A percentile compares a stretch with the other conserved stretches of the same genome.
Conservation (phyloP, 2,329 filamentous ascomycete genomes). For the Talaromyces sp. region DNA sequence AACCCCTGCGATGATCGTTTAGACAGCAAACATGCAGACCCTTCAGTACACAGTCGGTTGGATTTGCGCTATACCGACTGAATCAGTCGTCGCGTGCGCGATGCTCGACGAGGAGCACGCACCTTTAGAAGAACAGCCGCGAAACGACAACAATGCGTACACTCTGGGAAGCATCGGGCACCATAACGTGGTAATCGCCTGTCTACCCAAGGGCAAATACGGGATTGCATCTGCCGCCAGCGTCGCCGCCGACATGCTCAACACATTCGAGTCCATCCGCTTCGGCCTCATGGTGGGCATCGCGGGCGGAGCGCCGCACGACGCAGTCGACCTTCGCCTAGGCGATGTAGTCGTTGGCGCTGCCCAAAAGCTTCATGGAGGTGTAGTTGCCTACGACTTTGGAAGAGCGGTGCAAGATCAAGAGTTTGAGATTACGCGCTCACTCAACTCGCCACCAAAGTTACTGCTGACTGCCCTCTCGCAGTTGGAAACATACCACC, state of each 20-base stretch:
- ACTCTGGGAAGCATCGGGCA: constrained; percentile 16
- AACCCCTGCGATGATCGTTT: neutral
- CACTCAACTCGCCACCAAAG: neutral
- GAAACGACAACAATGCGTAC: constrained; percentile 20
- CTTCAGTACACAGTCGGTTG: constrained; percentile 35
- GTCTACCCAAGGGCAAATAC: constrained; percentile 15
- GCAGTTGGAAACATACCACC: neutral
- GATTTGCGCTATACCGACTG: constrained; percentile 34
- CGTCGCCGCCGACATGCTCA: neutral
- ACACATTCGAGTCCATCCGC: neutral
- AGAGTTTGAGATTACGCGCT: neutral
- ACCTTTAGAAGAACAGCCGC: constrained; percentile 7
- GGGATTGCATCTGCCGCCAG: neutral
- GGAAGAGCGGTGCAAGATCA: neutral
- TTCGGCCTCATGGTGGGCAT: constrained; percentile 1
- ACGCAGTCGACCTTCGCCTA: neutral
- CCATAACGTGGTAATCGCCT: constrained; percentile 22
- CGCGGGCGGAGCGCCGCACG: neutral
- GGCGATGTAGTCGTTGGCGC: neutral
- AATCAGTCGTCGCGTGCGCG: constrained; percentile 28
- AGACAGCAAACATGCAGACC: neutral
- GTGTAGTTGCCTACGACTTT: neutral
- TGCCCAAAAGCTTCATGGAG: neutral
- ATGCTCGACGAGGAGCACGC: constrained; percentile 36
- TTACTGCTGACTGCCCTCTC: neutral